Evolutionary conservation across 306 rosid species (phyloP), one percentile per base, ranked within the genome.

Genomic region (Amphicarpaea edgeworthii): DNA sequence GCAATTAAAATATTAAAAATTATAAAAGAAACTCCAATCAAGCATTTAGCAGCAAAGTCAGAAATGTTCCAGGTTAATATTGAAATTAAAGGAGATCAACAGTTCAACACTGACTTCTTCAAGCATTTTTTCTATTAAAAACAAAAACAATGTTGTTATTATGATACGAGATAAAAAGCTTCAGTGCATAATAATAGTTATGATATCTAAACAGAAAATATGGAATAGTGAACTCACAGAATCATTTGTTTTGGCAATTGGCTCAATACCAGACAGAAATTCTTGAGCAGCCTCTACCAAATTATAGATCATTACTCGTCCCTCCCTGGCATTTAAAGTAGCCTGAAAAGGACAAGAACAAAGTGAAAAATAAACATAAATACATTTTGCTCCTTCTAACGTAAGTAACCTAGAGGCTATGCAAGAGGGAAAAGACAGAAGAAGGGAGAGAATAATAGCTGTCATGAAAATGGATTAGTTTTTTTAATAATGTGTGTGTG

Each of bases 231-330:
- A 78, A 61, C 90, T 87, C 73, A 92, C 98, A 46, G 84, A 77
- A 57, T 83, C 86, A 68, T 74, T 81, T 77, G 89, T 76, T 77
- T 86, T 90, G 59, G 74, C 84, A 80, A 75, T 79, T 20, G 97
- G 94, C 20, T 85, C 93, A 77, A 90, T 85, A 80, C 88, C 90
- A 67, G 98, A 94, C 58, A 94, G 83, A 80, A 94, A 94, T 75
- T 94, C 98, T 84, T 92, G 98, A 69, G 97, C 96, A 68, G 98
- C 96, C 90, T 94, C 97, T 55, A 90, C 98, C 85, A 94, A 84
- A 87, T 94, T 92, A 85, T 88, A 94, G 78, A 94, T 83, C 97
- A 92, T 92, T 47, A 92, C 97, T 34, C 97, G 87, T 73, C 96
- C 98, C 77, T 94, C 98, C 83, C 98, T 84, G 20, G 98, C 90